Percentiles rank a stretch among this genome's conserved stretches.
phyloP scores from a whole-genome alignment of 2,329 filamentous ascomycete species.

The Trichophyton verrucosum region DNA sequence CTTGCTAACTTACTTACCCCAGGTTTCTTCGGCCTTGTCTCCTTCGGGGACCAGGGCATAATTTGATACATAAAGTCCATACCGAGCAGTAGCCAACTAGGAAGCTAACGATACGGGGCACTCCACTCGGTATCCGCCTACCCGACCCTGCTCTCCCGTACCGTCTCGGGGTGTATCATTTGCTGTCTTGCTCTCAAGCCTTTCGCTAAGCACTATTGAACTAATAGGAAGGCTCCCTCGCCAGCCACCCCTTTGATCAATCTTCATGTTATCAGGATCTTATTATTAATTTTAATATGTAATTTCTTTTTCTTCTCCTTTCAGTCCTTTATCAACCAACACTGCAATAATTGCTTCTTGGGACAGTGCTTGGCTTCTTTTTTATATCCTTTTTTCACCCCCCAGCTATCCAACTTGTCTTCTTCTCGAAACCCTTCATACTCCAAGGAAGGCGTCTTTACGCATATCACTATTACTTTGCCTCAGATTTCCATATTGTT shows the following conservation, averaged over 20 bases:
- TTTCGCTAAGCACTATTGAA: not conserved
- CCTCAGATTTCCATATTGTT: not conserved
- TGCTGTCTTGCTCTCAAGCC: not conserved
- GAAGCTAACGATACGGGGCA: not conserved
- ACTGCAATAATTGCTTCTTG: not conserved
- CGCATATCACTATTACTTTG: not conserved
- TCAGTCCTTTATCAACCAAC: not conserved
- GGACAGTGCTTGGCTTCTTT: not conserved
- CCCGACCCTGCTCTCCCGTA: conserved; percentile 1
- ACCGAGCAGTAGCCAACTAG: too few relatives aligned
- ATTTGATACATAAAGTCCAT: too few relatives aligned
- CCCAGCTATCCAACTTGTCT: not conserved
- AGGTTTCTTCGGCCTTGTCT: not conserved
- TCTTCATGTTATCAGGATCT: not conserved
- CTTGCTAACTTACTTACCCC: not conserved
- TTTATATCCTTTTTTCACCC: not conserved
- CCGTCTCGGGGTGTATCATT: not conserved
- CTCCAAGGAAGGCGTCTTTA: not conserved
- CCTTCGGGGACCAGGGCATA: too few relatives aligned
- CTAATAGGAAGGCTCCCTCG: not conserved
- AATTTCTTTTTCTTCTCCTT: not conserved
- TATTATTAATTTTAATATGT: not conserved
- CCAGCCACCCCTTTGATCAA: not conserved
- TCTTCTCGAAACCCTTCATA: not conserved
- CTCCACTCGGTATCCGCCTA: not conserved